A percentile compares a stretch with the other conserved stretches of the same genome.
phyloP scores from a whole-genome alignment of 305 asterid genomes.

The Ilex paraguariensis region DNA sequence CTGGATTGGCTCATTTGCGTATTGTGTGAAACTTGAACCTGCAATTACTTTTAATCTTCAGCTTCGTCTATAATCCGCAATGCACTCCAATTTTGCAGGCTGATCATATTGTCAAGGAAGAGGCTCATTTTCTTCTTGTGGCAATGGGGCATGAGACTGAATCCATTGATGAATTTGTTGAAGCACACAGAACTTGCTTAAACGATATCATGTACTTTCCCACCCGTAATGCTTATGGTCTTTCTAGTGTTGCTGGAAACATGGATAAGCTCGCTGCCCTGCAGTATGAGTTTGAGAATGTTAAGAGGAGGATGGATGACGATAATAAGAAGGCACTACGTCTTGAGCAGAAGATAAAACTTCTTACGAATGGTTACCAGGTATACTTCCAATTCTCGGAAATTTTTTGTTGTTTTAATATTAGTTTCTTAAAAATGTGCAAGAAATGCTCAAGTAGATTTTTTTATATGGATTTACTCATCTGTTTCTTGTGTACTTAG shows the following conservation, averaged over 20 bases:
- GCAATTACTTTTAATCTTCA: too few species aligned
- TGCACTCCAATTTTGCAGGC: conserved; percentile 49
- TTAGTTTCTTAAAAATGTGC: too few species aligned
- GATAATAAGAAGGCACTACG: conserved; percentile 81
- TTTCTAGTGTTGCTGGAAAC: conserved; percentile 87
- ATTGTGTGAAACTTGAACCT: too few species aligned
- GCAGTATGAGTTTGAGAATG: conserved; percentile 77
- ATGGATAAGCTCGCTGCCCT: conserved; percentile 76
- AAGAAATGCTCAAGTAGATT: too few species aligned
- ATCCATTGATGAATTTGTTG: conserved; percentile 66
- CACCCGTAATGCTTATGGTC: conserved; percentile 70
- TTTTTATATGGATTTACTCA: too few species aligned
- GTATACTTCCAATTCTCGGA: conserved; percentile 23
- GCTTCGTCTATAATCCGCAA: not conserved
- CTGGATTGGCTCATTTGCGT: too few species aligned
- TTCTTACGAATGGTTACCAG: conserved; percentile 89
- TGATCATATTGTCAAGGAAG: conserved; percentile 57
- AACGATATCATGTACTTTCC: conserved; percentile 91
- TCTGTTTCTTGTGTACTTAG: too few species aligned
- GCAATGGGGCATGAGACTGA: conserved; percentile 93
- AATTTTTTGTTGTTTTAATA: too few species aligned
- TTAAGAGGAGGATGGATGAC: conserved; percentile 81
- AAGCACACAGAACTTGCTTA: conserved; percentile 77
- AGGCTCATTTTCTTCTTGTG: conserved; percentile 46
- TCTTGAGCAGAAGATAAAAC: conserved; percentile 77